Base-by-base conservation (phyloP, 805 yeast genomes). In the Nakazawaea peltata region DNA sequence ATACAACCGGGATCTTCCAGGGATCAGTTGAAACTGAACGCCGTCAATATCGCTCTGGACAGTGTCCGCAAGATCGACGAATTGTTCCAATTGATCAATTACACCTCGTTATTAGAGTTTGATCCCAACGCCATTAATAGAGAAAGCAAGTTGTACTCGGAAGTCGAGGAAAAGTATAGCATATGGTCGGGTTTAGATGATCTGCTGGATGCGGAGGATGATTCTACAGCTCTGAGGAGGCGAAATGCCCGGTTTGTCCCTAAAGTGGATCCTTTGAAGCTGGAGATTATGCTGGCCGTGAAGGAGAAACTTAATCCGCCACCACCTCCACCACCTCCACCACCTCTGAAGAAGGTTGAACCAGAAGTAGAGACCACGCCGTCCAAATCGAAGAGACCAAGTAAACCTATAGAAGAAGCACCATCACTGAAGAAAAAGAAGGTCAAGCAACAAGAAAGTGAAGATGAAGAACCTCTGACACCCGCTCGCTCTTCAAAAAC, bases 61-160 rank as follows among this genome's bases (percentile, higher is more conserved):
- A 73, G 71, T 50, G 71, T 70, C 33, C 34, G 69, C 4, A 51
- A 71, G 18, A 60, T 73, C 0, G 73, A 75, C 41, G 87, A 81
- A 48, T 55, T 81, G 14, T 80, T 74, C 45, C 85, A 81, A 48
- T 54, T 81, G 19, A 58, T 65, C 38, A 73, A 77, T 44, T 81
- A 69, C 49, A 72, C 75, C 15, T 74, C 84, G 1, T 50, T 80
- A 28, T 71, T 67, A 0, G 73, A 71, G 14, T 81, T 77, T 70
- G 70, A 78, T 43, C 87, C 87, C 0, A 46, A 52, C 31, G 37
- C 36, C 14, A 52, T 57, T 33, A 60, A 63, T 1, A 47, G 58
- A 8, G 61, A 59, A 13, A 59, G 65, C 2, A 56, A 53, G 24
- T 42, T 49, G 42, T 59, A 48, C 36, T 48, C 43, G 38, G 51